phyloP scores from a whole-genome alignment of 495 filamentous ascomycete genomes.

The Tuber indicum region DNA sequence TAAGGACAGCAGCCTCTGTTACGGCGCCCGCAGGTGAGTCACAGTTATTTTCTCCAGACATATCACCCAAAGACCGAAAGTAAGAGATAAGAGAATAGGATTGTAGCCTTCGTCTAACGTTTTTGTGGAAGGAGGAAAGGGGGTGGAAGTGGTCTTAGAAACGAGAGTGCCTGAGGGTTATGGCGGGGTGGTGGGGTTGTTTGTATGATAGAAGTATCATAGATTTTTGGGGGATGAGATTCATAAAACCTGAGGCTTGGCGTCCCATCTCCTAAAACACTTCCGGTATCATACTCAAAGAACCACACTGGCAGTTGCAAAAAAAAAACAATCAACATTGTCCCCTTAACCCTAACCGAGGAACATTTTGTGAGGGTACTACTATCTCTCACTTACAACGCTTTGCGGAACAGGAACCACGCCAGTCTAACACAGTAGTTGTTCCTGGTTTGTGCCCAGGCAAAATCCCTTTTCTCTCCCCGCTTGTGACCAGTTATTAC shows the following conservation, averaged over 20 bases:
- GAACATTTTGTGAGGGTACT: no score
- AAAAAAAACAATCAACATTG: no score
- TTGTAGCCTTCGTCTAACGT: neutral
- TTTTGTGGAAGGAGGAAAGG: neutral
- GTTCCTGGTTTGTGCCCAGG: no score
- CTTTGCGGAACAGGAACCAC: no score
- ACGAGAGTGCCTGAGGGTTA: neutral
- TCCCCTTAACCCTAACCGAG: no score
- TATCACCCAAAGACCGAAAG: neutral
- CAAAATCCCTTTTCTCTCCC: no score
- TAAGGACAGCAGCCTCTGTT: neutral
- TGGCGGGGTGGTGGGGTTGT: neutral
- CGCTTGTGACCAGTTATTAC: no score
- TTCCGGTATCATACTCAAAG: no score
- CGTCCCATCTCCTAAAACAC: neutral
- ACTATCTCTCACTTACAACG: no score
- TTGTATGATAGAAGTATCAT: no score
- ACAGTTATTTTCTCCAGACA: neutral
- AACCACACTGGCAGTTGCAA: no score
- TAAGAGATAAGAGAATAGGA: neutral
- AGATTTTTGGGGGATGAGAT: conserved; percentile 16
- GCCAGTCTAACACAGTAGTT: no score
- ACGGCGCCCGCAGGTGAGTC: neutral
- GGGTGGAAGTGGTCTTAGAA: neutral
- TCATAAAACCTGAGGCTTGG: conserved; percentile 13